These are phyloP conservation scores for Gossypium herbaceum DNA, from an alignment of 345 rosid species.

Conservation along the genomic window DNA sequence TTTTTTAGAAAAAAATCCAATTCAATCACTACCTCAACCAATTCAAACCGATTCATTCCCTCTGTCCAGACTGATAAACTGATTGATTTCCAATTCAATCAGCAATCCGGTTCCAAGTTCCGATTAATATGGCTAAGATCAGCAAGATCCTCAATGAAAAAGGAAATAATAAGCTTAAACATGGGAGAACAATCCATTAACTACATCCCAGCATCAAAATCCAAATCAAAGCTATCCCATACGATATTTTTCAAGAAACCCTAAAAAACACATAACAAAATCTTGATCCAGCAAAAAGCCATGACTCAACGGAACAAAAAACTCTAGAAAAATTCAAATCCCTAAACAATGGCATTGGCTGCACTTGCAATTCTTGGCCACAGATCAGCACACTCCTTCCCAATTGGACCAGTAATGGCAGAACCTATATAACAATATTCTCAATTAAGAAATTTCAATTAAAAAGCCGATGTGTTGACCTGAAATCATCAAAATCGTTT, in stretches of 20 bases:
- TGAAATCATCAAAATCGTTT: too few species aligned
- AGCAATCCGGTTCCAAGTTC: too few species aligned
- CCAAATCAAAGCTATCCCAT: background rate
- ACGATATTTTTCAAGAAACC: background rate
- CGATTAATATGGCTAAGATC: too few species aligned
- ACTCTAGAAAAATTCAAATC: background rate
- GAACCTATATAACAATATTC: slow-evolving; percentile 27
- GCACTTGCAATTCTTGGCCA: slow-evolving; percentile 99
- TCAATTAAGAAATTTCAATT: too few species aligned
- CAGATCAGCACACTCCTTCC: slow-evolving; percentile 92
- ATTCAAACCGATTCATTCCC: too few species aligned
- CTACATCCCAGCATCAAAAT: background rate
- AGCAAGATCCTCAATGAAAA: background rate
- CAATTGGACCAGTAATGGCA: slow-evolving; percentile 89
- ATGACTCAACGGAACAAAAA: background rate
- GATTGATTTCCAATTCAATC: too few species aligned
- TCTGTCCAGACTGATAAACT: too few species aligned
- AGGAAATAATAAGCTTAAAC: background rate
- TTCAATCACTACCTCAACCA: too few species aligned
- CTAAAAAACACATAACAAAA: background rate
- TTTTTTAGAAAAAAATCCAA: too few species aligned
- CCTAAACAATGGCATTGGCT: slow-evolving; percentile 63
- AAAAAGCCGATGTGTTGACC: too few species aligned
- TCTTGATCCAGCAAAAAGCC: background rate
- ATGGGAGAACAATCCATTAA: background rate